Percentiles rank a stretch among this genome's conserved stretches.
Evolutionary conservation across 208 protist species (phyloP).

Genomic region (Porcisia deanei): DNA sequence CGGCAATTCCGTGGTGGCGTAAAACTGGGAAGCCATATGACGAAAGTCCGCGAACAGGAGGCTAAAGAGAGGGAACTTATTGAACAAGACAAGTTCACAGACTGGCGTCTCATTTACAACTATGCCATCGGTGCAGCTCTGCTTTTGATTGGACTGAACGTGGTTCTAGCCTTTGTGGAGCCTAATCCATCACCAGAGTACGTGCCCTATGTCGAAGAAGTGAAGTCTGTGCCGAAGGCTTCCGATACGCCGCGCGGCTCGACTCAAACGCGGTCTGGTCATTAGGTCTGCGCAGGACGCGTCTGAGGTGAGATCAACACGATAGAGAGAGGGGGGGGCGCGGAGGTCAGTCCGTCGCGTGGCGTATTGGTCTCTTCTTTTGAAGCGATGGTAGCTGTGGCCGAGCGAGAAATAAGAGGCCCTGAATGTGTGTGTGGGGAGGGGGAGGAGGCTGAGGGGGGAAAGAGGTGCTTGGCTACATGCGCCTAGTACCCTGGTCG

Average conservation of each 20-base stretch:
- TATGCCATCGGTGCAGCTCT: conserved; percentile 37
- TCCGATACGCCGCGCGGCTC: neutral
- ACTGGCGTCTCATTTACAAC: conserved; percentile 56
- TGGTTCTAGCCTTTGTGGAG: conserved; percentile 60
- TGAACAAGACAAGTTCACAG: conserved; percentile 61
- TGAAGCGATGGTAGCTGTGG: neutral
- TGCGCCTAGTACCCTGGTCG: neutral
- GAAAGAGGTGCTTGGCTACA: neutral
- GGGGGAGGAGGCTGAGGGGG: neutral
- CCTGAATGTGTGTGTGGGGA: too few species aligned
- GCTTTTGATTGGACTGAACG: conserved; percentile 53
- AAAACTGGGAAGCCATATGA: conserved; percentile 56
- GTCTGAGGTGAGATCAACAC: neutral
- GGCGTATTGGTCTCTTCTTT: neutral
- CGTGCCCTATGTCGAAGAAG: conserved; percentile 47
- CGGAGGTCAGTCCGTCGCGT: neutral
- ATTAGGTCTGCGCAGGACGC: neutral
- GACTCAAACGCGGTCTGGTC: neutral
- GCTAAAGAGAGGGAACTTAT: conserved; percentile 50
- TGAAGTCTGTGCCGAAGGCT: neutral
- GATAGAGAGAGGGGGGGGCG: neutral
- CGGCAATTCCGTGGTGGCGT: conserved; percentile 61
- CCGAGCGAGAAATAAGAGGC: too few species aligned
- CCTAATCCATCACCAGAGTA: conserved; percentile 72
- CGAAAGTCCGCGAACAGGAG: conserved; percentile 38